Percentiles rank a stretch among this genome's conserved stretches.
Conservation (phyloP, 495 filamentous ascomycete genomes). For the Poronia punctata region DNA sequence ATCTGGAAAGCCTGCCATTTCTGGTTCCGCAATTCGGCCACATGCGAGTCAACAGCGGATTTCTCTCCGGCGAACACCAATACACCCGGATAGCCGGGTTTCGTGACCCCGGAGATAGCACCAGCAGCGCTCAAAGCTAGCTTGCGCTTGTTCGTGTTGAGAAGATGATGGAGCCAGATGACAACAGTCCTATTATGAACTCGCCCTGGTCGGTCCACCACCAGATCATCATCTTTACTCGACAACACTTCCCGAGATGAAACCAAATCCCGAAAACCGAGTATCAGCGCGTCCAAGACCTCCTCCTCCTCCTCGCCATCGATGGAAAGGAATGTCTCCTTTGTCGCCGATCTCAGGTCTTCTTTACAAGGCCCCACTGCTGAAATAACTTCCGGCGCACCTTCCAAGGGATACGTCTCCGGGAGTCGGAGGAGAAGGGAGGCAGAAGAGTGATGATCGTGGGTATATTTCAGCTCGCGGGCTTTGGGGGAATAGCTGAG, state of each 20-base stretch:
- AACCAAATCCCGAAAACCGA: constrained; percentile 4
- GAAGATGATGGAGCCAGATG: constrained; percentile 12
- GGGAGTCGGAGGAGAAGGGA: constrained; percentile 6
- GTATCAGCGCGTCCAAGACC: constrained; percentile 7
- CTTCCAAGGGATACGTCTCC: constrained; percentile 6
- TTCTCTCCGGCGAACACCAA: constrained; percentile 9
- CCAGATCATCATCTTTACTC: too few relatives aligned
- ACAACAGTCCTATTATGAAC: constrained; percentile 6
- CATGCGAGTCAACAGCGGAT: constrained; percentile 4
- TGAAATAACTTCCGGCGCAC: constrained; percentile 9
- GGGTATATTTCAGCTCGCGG: constrained; percentile 9
- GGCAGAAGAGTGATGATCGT: neutral
- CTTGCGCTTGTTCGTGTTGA: constrained; percentile 14
- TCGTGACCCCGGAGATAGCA: constrained; percentile 6
- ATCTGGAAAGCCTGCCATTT: constrained; percentile 13
- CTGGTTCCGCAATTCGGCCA: constrained; percentile 9
- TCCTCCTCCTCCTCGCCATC: constrained; percentile 2
- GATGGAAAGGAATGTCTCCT: constrained; percentile 1
- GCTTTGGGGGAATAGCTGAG: constrained; percentile 9
- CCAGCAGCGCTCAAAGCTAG: constrained; percentile 6
- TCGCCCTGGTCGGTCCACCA: too few relatives aligned
- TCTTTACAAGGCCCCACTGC: constrained; percentile 5
- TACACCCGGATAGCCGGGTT: constrained; percentile 11
- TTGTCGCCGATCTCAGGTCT: constrained; percentile 9
- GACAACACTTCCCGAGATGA: neutral